Base-by-base conservation (phyloP, 345 rosid genomes). In the Eucalyptus viminalis region DNA sequence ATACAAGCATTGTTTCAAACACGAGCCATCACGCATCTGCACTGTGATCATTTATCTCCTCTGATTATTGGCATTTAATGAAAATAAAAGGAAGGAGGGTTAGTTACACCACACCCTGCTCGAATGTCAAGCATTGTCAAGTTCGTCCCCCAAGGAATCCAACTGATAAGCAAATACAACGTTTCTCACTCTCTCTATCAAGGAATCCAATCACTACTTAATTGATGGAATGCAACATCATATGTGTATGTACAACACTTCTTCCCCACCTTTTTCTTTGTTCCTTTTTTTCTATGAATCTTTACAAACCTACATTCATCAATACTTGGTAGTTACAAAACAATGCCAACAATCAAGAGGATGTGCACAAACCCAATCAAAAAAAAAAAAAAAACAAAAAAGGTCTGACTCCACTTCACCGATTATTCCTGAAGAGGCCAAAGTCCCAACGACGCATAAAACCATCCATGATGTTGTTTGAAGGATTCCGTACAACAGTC, bases 391-490 rank as follows among this genome's bases (percentile, higher is more conserved):
- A 5, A 31, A 25, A 31, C 29, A 6, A 51, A 24, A 34, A 31
- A 44, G 87, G 56, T 49, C 27, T 31, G 37, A n/a, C n/a, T 47
- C 49, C 69, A 87, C 88, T 24, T 58, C 43, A 44, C 88, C 76
- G 60, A 53, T 86, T 86, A 60, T 87, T 87, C 67, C 50, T 87
- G 49, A 87, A 87, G 87, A 89, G 81, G 81, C 65, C 83, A 5
- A 80, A 83, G 86, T 89, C 90, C 88, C 86, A 89, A 50, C 80
- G 88, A n/a, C 89, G 91, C 56, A 89, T 34, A 87, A 89, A 80
- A 22, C 87, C 89, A 45, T 89, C 89, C 86, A 87, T 69, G 60
- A 44, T 81, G 76, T 89, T 76, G 43, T 27, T 34, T 10, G 80
- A 47, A 21, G 89, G 87, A 81, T 49, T 87, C 87, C 87, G 87